Conservation (phyloP, 2,329 filamentous ascomycete genomes). For the Paraconiothyrium brasiliense region DNA sequence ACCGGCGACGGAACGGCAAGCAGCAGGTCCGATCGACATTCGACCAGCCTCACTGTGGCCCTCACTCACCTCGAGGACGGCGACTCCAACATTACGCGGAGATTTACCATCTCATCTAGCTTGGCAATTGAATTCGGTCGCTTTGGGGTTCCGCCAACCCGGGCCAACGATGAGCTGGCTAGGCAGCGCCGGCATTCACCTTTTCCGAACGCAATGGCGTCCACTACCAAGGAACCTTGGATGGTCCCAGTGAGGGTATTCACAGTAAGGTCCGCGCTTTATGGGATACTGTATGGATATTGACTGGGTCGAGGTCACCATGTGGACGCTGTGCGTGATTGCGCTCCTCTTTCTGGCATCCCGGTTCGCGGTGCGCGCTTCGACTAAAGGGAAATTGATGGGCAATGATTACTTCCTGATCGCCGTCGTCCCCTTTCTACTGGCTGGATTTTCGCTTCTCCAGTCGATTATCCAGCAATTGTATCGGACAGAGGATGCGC, state of each 20-base stretch:
- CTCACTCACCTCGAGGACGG: not conserved
- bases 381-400: conserved; percentile 27
- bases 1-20: conserved; percentile 1
- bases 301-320: conserved; percentile 14
- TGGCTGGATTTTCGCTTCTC: conserved; percentile 22
- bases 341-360: conserved; percentile 23
- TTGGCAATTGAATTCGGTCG: not conserved
- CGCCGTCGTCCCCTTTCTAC: conserved; percentile 21
- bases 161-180: not conserved
- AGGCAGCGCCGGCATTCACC: not conserved
- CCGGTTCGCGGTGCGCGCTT: conserved; percentile 25
- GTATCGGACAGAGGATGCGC: conserved; percentile 11
- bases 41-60: not conserved
- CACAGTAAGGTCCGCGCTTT: not conserved
- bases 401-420: conserved; percentile 31
- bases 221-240: not conserved
- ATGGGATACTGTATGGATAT: not conserved
- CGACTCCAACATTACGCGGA: conserved; percentile 1
- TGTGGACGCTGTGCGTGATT: conserved; percentile 17
- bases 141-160: not conserved
- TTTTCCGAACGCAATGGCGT: not conserved
- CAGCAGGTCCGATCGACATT: not conserved
- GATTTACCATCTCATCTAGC: not conserved
- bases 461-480: conserved; percentile 19
- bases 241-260: conserved; percentile 6